Evolutionary conservation across 2,329 filamentous ascomycete genomes (phyloP).

Genomic region (Didymella glomerata): DNA sequence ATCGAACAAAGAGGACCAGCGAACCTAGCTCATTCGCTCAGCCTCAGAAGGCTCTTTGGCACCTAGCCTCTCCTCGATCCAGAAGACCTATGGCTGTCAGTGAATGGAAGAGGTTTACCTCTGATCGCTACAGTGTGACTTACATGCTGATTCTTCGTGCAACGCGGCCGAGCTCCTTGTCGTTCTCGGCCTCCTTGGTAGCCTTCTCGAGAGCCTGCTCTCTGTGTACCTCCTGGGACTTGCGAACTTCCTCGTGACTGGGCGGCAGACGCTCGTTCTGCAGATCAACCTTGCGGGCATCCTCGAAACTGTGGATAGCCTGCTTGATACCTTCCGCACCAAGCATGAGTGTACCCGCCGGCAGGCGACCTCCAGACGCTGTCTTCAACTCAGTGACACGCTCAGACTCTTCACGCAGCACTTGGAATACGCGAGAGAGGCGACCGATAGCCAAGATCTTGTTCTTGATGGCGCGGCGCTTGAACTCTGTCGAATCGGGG

Average conservation of each 20-base stretch:
- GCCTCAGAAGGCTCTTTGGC: constrained; percentile 30
- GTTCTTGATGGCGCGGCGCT: constrained; percentile 98
- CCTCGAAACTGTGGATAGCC: constrained; percentile 95
- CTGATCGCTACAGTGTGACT: constrained; percentile 53
- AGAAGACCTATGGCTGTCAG: constrained; percentile 50
- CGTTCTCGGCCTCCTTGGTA: constrained; percentile 87
- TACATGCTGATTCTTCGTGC: constrained; percentile 96
- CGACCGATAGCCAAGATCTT: constrained; percentile 98
- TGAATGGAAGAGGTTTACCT: neutral
- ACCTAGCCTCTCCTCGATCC: constrained; percentile 49
- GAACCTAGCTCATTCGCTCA: constrained; percentile 20
- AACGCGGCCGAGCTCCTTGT: constrained; percentile 83
- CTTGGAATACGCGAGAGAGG: constrained; percentile 96
- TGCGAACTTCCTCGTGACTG: constrained; percentile 87
- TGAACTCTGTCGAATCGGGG: constrained; percentile 88
- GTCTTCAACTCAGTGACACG: constrained; percentile 98
- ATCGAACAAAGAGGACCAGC: constrained; percentile 12
- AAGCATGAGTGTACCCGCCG: constrained; percentile 95
- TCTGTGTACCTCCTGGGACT: constrained; percentile 81
- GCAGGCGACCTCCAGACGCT: constrained; percentile 87
- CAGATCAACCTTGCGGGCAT: constrained; percentile 93
- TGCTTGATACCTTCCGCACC: constrained; percentile 99
- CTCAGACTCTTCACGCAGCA: constrained; percentile 96
- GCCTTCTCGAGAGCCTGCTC: constrained; percentile 86
- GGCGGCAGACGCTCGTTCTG: constrained; percentile 96